Evolutionary conservation across 441 rosid species (phyloP).

Genomic region (Adansonia rubrostipa): DNA sequence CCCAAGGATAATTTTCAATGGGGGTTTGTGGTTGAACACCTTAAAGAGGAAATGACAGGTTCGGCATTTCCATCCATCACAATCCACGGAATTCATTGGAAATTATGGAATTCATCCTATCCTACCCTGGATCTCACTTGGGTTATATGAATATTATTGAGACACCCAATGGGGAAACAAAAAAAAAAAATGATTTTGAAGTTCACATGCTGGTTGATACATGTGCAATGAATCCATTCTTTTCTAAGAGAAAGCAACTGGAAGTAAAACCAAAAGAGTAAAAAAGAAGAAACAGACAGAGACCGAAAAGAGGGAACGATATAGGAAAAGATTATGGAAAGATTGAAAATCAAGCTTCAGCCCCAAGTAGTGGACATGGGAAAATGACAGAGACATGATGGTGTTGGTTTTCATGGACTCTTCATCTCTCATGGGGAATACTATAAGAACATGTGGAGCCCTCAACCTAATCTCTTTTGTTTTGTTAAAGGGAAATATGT

Average conservation of each 20-base stretch:
- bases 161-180: conserved; percentile 37
- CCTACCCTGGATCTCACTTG: conserved; percentile 25
- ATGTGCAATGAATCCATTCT: conserved; percentile 28
- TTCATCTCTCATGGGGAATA: conserved; percentile 15
- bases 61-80: conserved; percentile 2
- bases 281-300: conserved; percentile 18
- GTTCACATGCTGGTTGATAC: conserved; percentile 39
- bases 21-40: conserved; percentile 3
- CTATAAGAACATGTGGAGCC: conserved; percentile 25
- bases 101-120: conserved; percentile 18
- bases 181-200: conserved; percentile 38
- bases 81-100: conserved; percentile 23
- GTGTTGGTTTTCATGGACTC: conserved; percentile 23
- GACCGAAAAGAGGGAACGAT: conserved; percentile 23
- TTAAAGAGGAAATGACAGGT: not conserved
- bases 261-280: not conserved
- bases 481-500: not conserved
- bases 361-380: conserved; percentile 39
- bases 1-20: not conserved
- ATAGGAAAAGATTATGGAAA: not conserved
- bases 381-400: conserved; percentile 42
- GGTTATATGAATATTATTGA: conserved; percentile 31
- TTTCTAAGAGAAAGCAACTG: conserved; percentile 27
- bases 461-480: conserved; percentile 28
- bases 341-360: conserved; percentile 19